Conservation (phyloP, 208 protist genomes). For the Kentomonas sorsogonicus region DNA sequence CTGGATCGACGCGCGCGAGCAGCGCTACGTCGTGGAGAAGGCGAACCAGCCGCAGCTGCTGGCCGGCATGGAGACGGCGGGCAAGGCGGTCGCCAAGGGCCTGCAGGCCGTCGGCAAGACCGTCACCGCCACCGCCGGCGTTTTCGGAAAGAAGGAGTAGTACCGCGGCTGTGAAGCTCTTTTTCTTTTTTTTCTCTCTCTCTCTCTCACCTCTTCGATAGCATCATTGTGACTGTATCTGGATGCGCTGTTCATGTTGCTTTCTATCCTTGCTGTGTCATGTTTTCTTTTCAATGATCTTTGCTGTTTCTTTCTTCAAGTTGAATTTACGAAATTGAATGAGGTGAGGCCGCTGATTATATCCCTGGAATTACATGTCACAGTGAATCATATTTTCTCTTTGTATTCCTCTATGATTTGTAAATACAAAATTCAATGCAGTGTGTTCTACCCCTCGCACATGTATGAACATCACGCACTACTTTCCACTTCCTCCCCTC, state of each 20-base stretch:
- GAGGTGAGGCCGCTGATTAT: no score
- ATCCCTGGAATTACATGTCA: no score
- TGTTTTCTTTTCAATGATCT: not conserved
- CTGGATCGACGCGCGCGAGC: constrained; percentile 52
- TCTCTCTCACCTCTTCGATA: constrained; percentile 3
- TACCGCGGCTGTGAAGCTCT: constrained; percentile 6
- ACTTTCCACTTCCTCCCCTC: no score
- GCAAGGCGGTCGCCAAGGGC: constrained; percentile 60
- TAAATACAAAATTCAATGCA: no score
- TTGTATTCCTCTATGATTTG: no score
- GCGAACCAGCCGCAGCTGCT: constrained; percentile 50
- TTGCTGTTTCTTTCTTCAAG: not conserved
- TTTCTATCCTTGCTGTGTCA: not conserved
- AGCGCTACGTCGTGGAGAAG: constrained; percentile 30
- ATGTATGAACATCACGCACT: no score
- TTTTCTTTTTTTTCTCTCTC: constrained; percentile 9
- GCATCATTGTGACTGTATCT: constrained; percentile 7
- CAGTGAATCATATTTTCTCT: no score
- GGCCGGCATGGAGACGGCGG: constrained; percentile 49
- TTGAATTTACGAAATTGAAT: no score
- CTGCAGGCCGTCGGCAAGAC: constrained; percentile 67
- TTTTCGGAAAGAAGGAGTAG: constrained; percentile 24
- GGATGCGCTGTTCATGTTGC: not conserved
- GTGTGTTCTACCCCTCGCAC: no score
- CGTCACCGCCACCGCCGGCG: constrained; percentile 35